Percentiles rank a stretch among this genome's conserved stretches.
Evolutionary conservation across 2,329 filamentous ascomycete genomes (phyloP).

Genomic region (Zymoseptoria ardabiliae): DNA sequence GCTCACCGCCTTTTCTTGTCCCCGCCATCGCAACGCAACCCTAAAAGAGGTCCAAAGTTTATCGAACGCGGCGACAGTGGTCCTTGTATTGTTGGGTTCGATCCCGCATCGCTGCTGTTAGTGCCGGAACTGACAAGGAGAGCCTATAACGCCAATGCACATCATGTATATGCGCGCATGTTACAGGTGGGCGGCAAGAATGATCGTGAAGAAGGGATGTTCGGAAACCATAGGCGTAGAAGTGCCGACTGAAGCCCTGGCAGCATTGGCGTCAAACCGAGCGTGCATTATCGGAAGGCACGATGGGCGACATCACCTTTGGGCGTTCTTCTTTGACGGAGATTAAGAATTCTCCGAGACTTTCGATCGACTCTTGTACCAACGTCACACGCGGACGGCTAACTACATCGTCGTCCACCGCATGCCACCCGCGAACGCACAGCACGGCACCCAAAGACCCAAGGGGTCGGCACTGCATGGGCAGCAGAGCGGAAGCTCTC

Average conservation of each 20-base stretch:
- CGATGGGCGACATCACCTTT: background rate
- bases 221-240: background rate
- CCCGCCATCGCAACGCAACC: background rate
- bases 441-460: background rate
- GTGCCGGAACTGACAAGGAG: background rate
- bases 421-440: background rate
- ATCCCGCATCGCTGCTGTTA: background rate
- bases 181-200: background rate
- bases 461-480: constrained; percentile 2
- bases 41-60: background rate
- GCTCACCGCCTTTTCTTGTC: background rate
- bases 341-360: background rate
- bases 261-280: background rate
- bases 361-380: background rate
- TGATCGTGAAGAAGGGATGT: background rate
- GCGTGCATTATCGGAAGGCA: background rate
- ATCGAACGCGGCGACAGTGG: background rate
- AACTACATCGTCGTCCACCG: background rate
- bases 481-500: background rate
- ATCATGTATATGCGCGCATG: background rate
- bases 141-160: background rate
- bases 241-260: background rate
- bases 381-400: background rate
- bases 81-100: background rate
- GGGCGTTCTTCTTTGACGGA: background rate